Evolutionary conservation across 2,329 filamentous ascomycete species (phyloP).

Genomic region (Claviceps digitariae): DNA sequence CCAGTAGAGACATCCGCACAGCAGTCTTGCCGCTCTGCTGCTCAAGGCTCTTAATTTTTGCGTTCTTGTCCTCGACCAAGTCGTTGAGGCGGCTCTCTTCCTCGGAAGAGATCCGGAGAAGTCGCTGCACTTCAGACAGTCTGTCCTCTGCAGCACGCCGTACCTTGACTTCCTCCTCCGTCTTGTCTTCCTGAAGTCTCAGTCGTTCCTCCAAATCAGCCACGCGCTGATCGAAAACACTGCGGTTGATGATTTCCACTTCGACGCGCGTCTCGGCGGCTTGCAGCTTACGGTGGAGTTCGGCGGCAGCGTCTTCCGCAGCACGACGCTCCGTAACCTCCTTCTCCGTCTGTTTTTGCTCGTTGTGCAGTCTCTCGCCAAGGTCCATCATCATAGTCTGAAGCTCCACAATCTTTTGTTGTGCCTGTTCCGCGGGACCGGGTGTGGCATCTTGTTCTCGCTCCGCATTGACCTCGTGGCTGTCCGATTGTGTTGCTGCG

Average conservation of each 20-base stretch:
- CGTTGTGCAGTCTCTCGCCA: slow-evolving; percentile 39
- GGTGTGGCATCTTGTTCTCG: slow-evolving; percentile 37
- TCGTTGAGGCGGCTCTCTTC: slow-evolving; percentile 57
- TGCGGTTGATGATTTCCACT: slow-evolving; percentile 47
- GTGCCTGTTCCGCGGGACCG: slow-evolving; percentile 36
- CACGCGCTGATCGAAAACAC: slow-evolving; percentile 45
- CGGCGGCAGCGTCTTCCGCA: slow-evolving; percentile 39
- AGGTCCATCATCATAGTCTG: slow-evolving; percentile 46
- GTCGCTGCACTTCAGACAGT: slow-evolving; percentile 56
- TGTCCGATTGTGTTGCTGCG: slow-evolving; percentile 19
- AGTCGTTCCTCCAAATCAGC: slow-evolving; percentile 58
- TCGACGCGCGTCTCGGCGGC: slow-evolving; percentile 45
- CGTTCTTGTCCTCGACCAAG: slow-evolving; percentile 55
- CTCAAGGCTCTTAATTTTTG: slow-evolving; percentile 48
- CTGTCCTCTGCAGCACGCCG: slow-evolving; percentile 59
- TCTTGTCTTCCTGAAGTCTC: slow-evolving; percentile 46
- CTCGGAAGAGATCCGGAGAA: slow-evolving; percentile 56
- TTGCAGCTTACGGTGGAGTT: slow-evolving; percentile 40
- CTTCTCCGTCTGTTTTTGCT: slow-evolving; percentile 34
- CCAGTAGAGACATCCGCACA: slow-evolving; percentile 53
- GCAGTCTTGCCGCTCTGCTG: slow-evolving; percentile 38
- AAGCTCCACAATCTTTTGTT: slow-evolving; percentile 42
- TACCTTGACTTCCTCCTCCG: slow-evolving; percentile 48
- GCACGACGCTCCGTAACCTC: slow-evolving; percentile 34
- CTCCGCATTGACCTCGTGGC: slow-evolving; percentile 39